phyloP scores from a whole-genome alignment of 2,329 filamentous ascomycete genomes.

The Calonectria honghensis region DNA sequence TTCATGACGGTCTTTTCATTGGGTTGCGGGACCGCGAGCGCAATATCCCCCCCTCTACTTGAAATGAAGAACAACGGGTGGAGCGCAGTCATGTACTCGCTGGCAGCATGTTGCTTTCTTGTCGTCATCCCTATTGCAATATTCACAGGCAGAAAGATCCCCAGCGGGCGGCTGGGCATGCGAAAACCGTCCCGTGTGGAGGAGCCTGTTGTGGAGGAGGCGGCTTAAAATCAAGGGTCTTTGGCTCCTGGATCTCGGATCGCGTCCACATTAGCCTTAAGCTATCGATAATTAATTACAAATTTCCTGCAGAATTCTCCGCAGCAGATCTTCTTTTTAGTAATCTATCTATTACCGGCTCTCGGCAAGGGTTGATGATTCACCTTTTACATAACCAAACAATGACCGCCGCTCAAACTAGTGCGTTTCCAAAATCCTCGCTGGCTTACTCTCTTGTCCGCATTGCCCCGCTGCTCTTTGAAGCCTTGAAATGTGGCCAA shows the following conservation, averaged over 20 bases:
- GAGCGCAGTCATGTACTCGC: constrained; percentile 39
- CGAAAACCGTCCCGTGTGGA: background rate
- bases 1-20: constrained; percentile 45
- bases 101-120: constrained; percentile 31
- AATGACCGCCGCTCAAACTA: constrained; percentile 5
- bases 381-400: constrained; percentile 21
- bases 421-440: background rate
- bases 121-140: constrained; percentile 31
- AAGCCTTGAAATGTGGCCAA: background rate
- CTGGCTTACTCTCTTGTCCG: background rate
- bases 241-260: background rate
- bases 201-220: constrained; percentile 8
- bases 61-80: constrained; percentile 32
- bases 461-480: constrained; percentile 4
- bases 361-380: background rate
- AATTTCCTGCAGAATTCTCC: background rate
- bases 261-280: background rate
- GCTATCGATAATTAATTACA: background rate
- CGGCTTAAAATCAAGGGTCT: background rate
- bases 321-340: constrained; percentile 7
- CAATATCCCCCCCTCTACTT: constrained; percentile 33
- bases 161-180: constrained; percentile 29
- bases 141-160: constrained; percentile 34
- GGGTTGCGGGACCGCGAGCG: constrained; percentile 40
- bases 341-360: constrained; percentile 3